Conservation (phyloP, 2,329 filamentous ascomycete species). For the Nemania serpens region DNA sequence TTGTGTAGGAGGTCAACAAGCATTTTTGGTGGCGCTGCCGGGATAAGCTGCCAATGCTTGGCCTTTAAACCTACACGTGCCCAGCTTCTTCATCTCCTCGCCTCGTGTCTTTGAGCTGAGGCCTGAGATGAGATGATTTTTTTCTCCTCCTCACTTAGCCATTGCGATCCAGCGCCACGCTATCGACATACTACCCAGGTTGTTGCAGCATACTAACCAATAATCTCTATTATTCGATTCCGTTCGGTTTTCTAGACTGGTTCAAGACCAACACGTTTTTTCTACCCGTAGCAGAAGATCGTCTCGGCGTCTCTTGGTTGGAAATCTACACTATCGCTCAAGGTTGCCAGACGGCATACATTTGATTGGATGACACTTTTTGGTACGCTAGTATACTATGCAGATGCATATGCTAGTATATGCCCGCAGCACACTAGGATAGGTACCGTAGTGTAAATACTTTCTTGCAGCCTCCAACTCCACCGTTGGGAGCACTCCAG, state of each 20-base stretch:
- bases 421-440: not conserved
- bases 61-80: constrained; percentile 24
- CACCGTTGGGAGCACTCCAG: not conserved
- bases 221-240: not conserved
- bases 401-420: not conserved
- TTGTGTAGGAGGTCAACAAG: constrained; percentile 19
- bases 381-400: no score
- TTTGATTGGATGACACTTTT: no score
- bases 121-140: not conserved
- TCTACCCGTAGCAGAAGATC: no score
- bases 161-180: not conserved
- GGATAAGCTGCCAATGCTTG: constrained; percentile 25
- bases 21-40: constrained; percentile 15
- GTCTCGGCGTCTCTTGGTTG: no score
- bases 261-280: no score
- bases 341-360: no score
- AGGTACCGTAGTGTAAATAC: not conserved
- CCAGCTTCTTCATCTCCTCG: constrained; percentile 5
- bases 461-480: not conserved
- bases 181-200: not conserved
- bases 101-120: not conserved
- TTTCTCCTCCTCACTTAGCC: not conserved
- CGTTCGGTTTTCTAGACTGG: not conserved
- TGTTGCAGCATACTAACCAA: not conserved
- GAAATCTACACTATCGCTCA: no score